phyloP scores from a whole-genome alignment of 2,329 filamentous ascomycete genomes.

The Neocatenulostroma microsporum region DNA sequence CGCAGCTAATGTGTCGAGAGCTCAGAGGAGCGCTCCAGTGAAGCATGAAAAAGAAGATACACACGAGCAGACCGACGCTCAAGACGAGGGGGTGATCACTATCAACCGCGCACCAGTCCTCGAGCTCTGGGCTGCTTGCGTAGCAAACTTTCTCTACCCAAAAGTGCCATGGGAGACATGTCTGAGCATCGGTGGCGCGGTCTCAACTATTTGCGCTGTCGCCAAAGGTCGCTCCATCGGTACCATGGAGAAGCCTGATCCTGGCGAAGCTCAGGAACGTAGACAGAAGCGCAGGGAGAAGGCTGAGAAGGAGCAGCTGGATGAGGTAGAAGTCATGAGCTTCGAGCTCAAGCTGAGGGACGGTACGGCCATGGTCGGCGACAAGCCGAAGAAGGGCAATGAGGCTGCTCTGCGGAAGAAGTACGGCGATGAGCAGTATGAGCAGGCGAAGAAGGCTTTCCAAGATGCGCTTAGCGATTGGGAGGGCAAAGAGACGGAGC shows the following conservation, averaged over 20 bases:
- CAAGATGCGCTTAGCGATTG: constrained; percentile 15
- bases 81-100: constrained; percentile 11
- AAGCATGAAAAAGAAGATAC: too few species aligned
- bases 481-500: constrained; percentile 22
- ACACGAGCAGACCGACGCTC: not conserved
- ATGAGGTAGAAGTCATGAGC: constrained; percentile 26
- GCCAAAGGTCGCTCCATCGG: constrained; percentile 29
- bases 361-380: constrained; percentile 16
- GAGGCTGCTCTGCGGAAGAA: constrained; percentile 21
- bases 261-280: constrained; percentile 13
- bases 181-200: constrained; percentile 25
- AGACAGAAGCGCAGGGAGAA: constrained; percentile 15
- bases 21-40: not conserved
- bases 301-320: constrained; percentile 14
- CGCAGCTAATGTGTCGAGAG: too few species aligned
- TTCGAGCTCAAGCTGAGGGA: constrained; percentile 27
- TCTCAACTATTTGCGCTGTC: constrained; percentile 26
- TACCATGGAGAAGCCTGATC: constrained; percentile 19
- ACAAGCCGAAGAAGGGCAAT: constrained; percentile 17
- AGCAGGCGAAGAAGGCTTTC: constrained; percentile 16
- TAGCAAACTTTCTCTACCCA: constrained; percentile 24
- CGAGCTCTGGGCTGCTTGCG: constrained; percentile 23
- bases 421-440: constrained; percentile 19
- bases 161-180: constrained; percentile 25
- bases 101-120: constrained; percentile 30